Percentiles rank a stretch among this genome's conserved stretches.
phyloP scores from a whole-genome alignment of 1,139 yeast species.

The Wickerhamiella infanticola region DNA sequence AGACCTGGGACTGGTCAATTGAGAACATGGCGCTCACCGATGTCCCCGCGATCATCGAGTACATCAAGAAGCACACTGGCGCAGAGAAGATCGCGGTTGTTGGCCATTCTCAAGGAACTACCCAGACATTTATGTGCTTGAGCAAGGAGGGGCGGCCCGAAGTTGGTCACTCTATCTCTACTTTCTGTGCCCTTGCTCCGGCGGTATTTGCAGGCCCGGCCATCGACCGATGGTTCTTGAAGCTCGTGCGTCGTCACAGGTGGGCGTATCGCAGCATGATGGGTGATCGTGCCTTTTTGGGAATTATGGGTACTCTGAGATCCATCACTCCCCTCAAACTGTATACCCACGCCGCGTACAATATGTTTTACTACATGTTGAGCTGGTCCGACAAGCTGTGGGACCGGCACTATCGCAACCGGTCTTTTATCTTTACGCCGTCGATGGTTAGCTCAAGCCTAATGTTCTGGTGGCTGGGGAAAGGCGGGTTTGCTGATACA shows the following conservation, averaged over 20 bases:
- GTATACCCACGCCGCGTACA: constrained; percentile 51
- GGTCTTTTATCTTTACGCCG: constrained; percentile 73
- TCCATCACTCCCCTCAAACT: constrained; percentile 29
- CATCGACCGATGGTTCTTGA: constrained; percentile 39
- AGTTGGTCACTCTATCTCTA: constrained; percentile 35
- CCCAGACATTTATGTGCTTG: constrained; percentile 57
- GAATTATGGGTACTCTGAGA: constrained; percentile 24
- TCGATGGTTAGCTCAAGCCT: constrained; percentile 62
- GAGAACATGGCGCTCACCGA: constrained; percentile 63
- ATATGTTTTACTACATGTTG: constrained; percentile 70
- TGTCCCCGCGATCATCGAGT: constrained; percentile 53
- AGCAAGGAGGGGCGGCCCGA: constrained; percentile 34
- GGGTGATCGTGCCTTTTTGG: constrained; percentile 27
- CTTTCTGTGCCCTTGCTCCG: constrained; percentile 70
- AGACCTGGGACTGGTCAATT: constrained; percentile 66
- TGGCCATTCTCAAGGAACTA: constrained; percentile 90
- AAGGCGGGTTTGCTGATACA: constrained; percentile 33
- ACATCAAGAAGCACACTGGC: constrained; percentile 33
- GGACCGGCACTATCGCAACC: constrained; percentile 49
- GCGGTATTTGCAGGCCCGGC: constrained; percentile 78
- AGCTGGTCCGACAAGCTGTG: constrained; percentile 75
- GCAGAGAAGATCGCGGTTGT: constrained; percentile 41
- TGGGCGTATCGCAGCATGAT: constrained; percentile 30
- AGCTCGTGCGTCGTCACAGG: constrained; percentile 20
- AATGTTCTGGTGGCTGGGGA: constrained; percentile 82